phyloP scores from a whole-genome alignment of 805 yeast genomes.

The Teunomyces kruisii region DNA sequence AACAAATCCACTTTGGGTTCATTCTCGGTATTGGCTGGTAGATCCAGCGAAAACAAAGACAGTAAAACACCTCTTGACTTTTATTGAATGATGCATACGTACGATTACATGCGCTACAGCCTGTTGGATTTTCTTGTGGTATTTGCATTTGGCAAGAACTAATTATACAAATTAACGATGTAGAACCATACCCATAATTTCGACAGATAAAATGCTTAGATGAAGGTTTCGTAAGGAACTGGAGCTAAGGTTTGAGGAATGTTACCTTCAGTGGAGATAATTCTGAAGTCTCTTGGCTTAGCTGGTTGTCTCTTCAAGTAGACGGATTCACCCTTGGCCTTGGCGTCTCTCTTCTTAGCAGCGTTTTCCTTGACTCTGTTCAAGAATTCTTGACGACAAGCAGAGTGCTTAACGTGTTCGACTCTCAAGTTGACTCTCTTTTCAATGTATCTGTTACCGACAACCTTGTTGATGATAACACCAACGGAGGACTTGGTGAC shows the following conservation, averaged over 20 bases:
- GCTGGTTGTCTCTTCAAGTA: conserved; percentile 98
- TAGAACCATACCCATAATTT: conserved; percentile 1
- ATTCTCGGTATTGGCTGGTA: not conserved
- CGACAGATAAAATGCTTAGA: conserved; percentile 51
- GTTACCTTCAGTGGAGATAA: conserved; percentile 78
- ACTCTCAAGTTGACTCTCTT: conserved; percentile 98
- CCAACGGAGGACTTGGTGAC: conserved; percentile 98
- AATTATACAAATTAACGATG: conserved; percentile 5
- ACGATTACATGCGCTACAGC: conserved; percentile 10
- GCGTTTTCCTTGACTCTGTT: conserved; percentile 98
- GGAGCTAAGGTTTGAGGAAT: conserved; percentile 98
- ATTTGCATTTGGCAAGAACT: conserved; percentile 5
- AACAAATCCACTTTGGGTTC: too few relatives aligned
- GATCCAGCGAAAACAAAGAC: not conserved
- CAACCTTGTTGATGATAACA: conserved; percentile 97
- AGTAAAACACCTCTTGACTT: conserved; percentile 7
- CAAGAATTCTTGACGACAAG: conserved; percentile 98
- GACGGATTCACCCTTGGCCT: conserved; percentile 87
- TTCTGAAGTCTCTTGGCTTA: conserved; percentile 92
- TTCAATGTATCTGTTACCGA: conserved; percentile 98
- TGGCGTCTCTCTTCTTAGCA: conserved; percentile 90
- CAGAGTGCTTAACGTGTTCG: conserved; percentile 99
- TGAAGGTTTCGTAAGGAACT: conserved; percentile 99
- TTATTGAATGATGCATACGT: conserved; percentile 6
- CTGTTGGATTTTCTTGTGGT: not conserved